Evolutionary conservation across 1,139 yeast species (phyloP), one percentile per base, ranked within the genome.

Genomic region (Torulaspora pretoriensis): DNA sequence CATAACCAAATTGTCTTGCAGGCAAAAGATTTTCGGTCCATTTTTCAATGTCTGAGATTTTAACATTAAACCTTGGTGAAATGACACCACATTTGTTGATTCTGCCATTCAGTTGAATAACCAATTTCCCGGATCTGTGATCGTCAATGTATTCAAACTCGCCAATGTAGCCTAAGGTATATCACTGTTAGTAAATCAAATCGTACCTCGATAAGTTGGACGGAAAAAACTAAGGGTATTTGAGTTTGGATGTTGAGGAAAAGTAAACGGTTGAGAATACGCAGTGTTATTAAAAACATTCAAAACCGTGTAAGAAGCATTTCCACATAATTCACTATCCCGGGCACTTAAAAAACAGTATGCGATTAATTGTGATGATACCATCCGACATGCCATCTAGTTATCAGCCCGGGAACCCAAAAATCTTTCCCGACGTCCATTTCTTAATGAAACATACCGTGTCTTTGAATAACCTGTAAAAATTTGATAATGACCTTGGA

Each of bases 121-220:
- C 97, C 61, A 90, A 86, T 79, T 90, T 90, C 66, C 97, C 97
- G 42, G 97, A 85, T 81, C 97, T 87, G 87, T 90, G 97, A 78
- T 90, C 97, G 69, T 90, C 97, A 65, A 90, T 90, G 79, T 83
- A 88, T 79, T 90, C 97, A 70, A 92, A 92, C 75, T 92, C 98
- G 65, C 95, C 97, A 77, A 92, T 90, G 92, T 92, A 92, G 64
- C 97, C 81, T 75, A 48, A 14, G 43, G 26, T 9, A 19, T 10
- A 6, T 16, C 14, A 33, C 5, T 17, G 38, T 35, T 26, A 35
- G 38, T 35, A 35, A 35, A 16, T 6, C 22, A 19, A 19, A 4
- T 19, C 22, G 7, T 3, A 19, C 5, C 22, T 19, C 7, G 7
- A 19, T 19, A 5, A 7, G 22, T 19, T 19, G 19, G 4, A 29